Percentiles rank a stretch among this genome's conserved stretches.
phyloP scores from a whole-genome alignment of 2,329 filamentous ascomycete species.

The Aspergillus candidus region DNA sequence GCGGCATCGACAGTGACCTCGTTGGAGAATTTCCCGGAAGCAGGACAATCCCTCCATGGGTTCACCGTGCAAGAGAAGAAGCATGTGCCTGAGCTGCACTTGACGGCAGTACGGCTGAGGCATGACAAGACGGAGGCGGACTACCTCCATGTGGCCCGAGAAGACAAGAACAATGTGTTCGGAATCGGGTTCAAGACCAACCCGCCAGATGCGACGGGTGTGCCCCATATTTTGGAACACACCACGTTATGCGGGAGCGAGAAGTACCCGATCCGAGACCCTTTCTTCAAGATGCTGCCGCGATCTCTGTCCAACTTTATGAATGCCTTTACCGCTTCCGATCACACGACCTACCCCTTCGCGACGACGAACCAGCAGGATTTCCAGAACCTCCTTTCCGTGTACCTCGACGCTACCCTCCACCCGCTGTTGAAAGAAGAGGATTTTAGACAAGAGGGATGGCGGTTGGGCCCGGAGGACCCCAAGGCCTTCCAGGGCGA shows the following conservation, averaged over 20 bases:
- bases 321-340: slow-evolving; percentile 95
- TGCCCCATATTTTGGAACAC: slow-evolving; percentile 96
- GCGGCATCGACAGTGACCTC: slow-evolving; percentile 62
- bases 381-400: slow-evolving; percentile 91
- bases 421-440: slow-evolving; percentile 82
- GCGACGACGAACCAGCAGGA: slow-evolving; percentile 94
- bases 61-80: slow-evolving; percentile 87
- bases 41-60: slow-evolving; percentile 82
- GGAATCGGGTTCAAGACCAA: slow-evolving; percentile 99
- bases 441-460: slow-evolving; percentile 94
- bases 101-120: slow-evolving; percentile 82
- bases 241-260: slow-evolving; percentile 93
- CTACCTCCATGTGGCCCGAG: slow-evolving; percentile 88
- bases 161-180: slow-evolving; percentile 99
- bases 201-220: slow-evolving; percentile 88
- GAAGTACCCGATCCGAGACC: slow-evolving; percentile 97
- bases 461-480: slow-evolving; percentile 92
- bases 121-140: slow-evolving; percentile 96
- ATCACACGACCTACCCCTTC: slow-evolving; percentile 97
- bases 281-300: slow-evolving; percentile 99
- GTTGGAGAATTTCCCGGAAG: slow-evolving; percentile 66
- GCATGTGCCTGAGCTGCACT: slow-evolving; percentile 86
- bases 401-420: slow-evolving; percentile 91
- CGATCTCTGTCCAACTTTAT: slow-evolving; percentile 98
- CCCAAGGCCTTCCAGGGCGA: slow-evolving; percentile 53